These are phyloP conservation scores for Apophysomyces ossiformis DNA, from an alignment of 371 early-diverging fungal species.

Conservation along the genomic window DNA sequence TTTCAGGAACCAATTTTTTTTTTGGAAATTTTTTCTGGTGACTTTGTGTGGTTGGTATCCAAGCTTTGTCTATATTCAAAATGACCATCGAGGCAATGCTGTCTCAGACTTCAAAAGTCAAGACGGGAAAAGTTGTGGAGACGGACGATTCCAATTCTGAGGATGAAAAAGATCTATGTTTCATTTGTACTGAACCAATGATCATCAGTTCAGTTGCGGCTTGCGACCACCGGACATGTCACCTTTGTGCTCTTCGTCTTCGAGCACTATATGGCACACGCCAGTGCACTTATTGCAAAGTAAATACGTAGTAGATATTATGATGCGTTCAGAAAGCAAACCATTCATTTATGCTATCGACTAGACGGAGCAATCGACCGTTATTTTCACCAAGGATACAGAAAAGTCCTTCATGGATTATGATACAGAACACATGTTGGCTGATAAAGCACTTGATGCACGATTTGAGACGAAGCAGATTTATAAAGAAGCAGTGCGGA, in stretches of 20 bases:
- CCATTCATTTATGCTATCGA: background rate
- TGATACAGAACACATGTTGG: constrained; percentile 41
- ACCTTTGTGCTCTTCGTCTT: constrained; percentile 85
- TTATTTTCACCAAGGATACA: constrained; percentile 73
- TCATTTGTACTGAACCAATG: constrained; percentile 91
- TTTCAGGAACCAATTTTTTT: too few relatives aligned
- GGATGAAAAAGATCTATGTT: constrained; percentile 65
- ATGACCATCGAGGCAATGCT: too few relatives aligned
- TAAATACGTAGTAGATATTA: constrained; percentile 15
- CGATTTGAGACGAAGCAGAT: constrained; percentile 77
- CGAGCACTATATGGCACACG: constrained; percentile 86
- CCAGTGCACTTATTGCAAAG: constrained; percentile 92
- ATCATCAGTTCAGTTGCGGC: constrained; percentile 80
- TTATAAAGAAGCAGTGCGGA: constrained; percentile 74
- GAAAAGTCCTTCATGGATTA: constrained; percentile 63
- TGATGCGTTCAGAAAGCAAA: too few relatives aligned
- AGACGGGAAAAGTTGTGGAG: background rate
- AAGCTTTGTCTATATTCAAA: too few relatives aligned
- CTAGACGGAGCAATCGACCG: constrained; percentile 69
- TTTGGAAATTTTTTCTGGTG: too few relatives aligned
- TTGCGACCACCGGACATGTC: constrained; percentile 95
- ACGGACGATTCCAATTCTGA: constrained; percentile 21
- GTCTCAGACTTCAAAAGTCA: too few relatives aligned
- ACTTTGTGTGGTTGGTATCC: too few relatives aligned
- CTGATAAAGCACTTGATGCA: constrained; percentile 72